Evolutionary conservation across 495 filamentous ascomycete species (phyloP).

Genomic region (Penicillium tannophilum): DNA sequence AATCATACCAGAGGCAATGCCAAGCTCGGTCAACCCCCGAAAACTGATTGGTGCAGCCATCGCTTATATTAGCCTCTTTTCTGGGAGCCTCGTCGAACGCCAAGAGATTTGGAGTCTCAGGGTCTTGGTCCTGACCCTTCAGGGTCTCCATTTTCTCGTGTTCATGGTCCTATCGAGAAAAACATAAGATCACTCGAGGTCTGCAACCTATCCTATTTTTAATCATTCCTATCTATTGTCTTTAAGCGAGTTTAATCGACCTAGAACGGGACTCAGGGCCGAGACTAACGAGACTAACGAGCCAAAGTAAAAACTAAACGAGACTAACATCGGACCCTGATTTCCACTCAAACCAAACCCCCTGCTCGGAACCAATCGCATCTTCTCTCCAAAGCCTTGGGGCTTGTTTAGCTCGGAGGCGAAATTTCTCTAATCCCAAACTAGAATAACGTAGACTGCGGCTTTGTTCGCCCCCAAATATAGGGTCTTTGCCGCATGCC

Average conservation of each 20-base stretch:
- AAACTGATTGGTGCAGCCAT: neutral
- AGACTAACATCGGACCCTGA: constrained; percentile 8
- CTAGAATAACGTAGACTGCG: neutral
- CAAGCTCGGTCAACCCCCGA: neutral
- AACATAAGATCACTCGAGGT: too few relatives aligned
- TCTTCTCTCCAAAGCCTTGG: neutral
- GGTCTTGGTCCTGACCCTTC: neutral
- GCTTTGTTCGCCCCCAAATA: neutral
- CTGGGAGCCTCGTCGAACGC: neutral
- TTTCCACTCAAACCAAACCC: neutral
- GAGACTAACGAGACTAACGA: neutral
- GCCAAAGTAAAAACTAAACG: neutral
- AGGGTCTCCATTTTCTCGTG: neutral
- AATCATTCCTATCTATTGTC: too few relatives aligned
- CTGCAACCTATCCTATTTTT: too few relatives aligned
- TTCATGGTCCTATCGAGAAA: too few relatives aligned
- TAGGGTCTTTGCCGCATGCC: neutral
- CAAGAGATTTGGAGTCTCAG: neutral
- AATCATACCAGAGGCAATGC: too few relatives aligned
- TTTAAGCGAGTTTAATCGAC: neutral
- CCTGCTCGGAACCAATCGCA: neutral
- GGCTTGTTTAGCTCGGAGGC: neutral
- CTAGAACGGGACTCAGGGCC: neutral
- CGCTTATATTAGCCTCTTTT: neutral
- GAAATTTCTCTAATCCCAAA: neutral